These are phyloP conservation scores for Punctularia strigosozonata DNA, from an alignment of 768 basidiomycete species.

Conservation along the genomic window DNA sequence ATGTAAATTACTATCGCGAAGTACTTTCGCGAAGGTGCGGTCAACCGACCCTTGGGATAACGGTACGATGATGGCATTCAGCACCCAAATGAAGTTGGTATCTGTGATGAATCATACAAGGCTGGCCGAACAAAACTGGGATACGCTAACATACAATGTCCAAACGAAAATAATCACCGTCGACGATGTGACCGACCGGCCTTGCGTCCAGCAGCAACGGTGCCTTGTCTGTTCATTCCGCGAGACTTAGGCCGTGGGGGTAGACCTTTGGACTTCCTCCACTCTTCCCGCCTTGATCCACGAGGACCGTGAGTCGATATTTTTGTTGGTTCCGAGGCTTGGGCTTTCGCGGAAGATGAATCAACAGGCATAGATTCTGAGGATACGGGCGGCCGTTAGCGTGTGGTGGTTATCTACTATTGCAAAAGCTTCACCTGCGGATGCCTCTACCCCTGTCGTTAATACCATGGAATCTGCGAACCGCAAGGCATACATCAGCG, in stretches of 20 bases:
- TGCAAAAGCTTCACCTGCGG: background rate
- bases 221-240: conserved; percentile 61
- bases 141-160: background rate
- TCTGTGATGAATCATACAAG: conserved; percentile 3
- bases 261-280: conserved; percentile 75
- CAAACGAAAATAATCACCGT: conserved; percentile 31
- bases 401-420: background rate
- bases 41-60: no score
- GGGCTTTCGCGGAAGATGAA: conserved; percentile 12
- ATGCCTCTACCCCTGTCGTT: background rate
- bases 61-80: conserved; percentile 3
- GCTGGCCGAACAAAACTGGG: no score
- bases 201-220: conserved; percentile 45
- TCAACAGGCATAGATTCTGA: conserved; percentile 49
- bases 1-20: no score
- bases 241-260: conserved; percentile 33
- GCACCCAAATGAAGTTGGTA: conserved; percentile 2
- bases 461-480: background rate
- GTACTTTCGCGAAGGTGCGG: no score
- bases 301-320: conserved; percentile 81
- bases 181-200: conserved; percentile 62
- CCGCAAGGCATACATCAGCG: background rate
- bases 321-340: conserved; percentile 19
- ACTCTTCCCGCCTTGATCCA: conserved; percentile 65
- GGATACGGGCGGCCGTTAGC: background rate